Base-by-base conservation (phyloP, 2,329 filamentous ascomycete genomes). In the Monascus ruber region DNA sequence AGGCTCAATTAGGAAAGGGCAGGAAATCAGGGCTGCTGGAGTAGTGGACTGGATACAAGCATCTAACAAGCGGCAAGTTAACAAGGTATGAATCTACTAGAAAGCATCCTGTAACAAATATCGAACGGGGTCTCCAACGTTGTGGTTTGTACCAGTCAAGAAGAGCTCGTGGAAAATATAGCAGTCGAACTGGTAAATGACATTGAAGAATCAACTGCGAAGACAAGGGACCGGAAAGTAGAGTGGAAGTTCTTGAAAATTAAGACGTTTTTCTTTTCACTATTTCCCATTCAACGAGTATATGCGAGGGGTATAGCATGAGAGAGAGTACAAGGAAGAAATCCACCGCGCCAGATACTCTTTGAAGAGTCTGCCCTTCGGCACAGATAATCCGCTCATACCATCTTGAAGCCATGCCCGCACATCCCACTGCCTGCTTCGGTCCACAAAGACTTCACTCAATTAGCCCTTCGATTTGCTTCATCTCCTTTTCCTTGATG, bases 401-500 rank as follows among this genome's bases (percentile, higher is more conserved):
- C 45, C 40, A 43, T 45, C 42, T 48, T 44, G 42, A 50, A 52
- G 46, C 49, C 50, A 46, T 45, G 48, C 51, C 47, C 43, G 48
- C 50, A 50, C 44, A 49, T 46, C 25, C 45, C 47, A 47, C 43
- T 40, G 47, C 42, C 47, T 49, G 48, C 53, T 52, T 51, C 48
- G 50, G 46, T 53, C 49, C 49, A 52, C 47, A 47, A 45, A 45
- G 51, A 45, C 47, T 44, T 46, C 48, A 44, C 51, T 53, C 42
- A 49, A 51, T 47, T 48, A 49, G 55, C 42, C 54, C 51, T 51
- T 54, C 54, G 47, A 48, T 47, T 56, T 47, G 42, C 47, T 40
- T 51, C 52, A 44, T 57, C 52, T 59, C 51, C 52, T 52, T 52
- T 53, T 52, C 46, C 47, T 54, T 53, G 17, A 17, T 17, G 17